phyloP scores from a whole-genome alignment of 352 stramenopile species.

The Phytophthora sp. region DNA sequence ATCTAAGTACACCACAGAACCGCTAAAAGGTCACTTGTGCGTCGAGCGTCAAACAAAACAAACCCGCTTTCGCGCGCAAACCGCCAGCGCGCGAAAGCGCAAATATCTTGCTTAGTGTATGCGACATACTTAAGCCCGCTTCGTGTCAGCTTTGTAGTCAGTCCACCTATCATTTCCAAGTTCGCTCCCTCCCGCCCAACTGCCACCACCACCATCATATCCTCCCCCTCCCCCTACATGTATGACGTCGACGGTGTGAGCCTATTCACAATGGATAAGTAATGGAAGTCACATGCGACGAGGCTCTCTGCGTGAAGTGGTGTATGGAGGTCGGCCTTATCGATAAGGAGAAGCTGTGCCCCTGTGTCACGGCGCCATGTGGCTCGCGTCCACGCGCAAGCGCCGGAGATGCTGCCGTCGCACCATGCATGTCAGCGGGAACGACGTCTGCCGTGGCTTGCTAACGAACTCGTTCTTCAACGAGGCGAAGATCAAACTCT shows the following conservation, averaged over 20 bases:
- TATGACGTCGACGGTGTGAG: neutral
- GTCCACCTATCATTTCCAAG: too few species aligned
- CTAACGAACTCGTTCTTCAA: conserved; percentile 3
- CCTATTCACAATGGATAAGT: neutral
- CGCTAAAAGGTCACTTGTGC: too few species aligned
- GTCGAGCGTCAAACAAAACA: too few species aligned
- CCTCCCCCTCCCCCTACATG: neutral
- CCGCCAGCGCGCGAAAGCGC: too few species aligned
- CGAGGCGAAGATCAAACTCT: neutral
- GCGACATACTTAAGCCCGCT: too few species aligned
- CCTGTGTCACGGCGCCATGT: neutral
- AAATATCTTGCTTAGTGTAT: too few species aligned
- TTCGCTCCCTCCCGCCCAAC: neutral
- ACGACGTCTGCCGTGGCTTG: neutral
- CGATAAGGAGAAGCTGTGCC: neutral
- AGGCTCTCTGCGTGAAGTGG: neutral
- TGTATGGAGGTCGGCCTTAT: neutral
- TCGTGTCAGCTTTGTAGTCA: too few species aligned
- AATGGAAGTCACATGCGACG: neutral
- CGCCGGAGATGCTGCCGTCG: neutral
- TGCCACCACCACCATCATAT: neutral
- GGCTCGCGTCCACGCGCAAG: neutral
- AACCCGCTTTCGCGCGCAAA: too few species aligned
- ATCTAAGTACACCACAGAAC: too few species aligned
- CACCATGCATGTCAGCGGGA: neutral